Conservation (phyloP, 495 filamentous ascomycete genomes). For the Xylaria sp. region DNA sequence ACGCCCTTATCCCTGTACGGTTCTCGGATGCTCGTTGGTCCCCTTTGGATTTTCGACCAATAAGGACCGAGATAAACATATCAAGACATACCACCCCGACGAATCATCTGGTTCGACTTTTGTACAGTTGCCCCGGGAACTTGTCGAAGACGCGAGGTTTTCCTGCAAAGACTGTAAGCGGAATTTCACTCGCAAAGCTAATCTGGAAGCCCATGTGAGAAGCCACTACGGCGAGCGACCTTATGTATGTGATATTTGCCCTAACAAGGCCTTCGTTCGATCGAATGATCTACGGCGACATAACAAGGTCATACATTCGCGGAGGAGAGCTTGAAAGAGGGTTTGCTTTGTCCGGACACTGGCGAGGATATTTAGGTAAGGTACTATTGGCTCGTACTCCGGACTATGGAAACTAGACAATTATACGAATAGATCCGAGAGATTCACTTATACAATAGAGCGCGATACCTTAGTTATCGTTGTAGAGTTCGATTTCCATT, state of each 20-base stretch:
- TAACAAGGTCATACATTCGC: constrained; percentile 17
- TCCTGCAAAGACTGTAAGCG: constrained; percentile 54
- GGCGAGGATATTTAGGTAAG: too few species aligned
- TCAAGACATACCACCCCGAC: constrained; percentile 36
- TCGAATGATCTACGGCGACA: constrained; percentile 50
- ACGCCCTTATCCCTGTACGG: constrained; percentile 42
- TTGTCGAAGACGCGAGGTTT: constrained; percentile 44
- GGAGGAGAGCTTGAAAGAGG: neutral
- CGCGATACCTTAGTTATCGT: neutral
- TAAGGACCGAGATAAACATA: constrained; percentile 51
- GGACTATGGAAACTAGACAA: neutral
- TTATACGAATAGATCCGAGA: neutral
- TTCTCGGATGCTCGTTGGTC: constrained; percentile 37
- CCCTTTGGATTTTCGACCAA: constrained; percentile 48
- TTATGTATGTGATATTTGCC: constrained; percentile 50
- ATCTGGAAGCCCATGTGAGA: constrained; percentile 53
- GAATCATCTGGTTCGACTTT: constrained; percentile 19
- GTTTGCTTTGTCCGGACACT: neutral
- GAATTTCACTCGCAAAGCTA: constrained; percentile 57
- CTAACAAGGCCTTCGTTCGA: constrained; percentile 46
- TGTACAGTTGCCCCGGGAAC: constrained; percentile 16
- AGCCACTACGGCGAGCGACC: constrained; percentile 57
- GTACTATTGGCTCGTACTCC: neutral
- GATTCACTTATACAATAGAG: neutral
- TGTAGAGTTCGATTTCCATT: neutral